Evolutionary conservation across 2,329 filamentous ascomycete species (phyloP), one percentile per base, ranked within the genome.

Genomic region (Albifimbria verrucaria): DNA sequence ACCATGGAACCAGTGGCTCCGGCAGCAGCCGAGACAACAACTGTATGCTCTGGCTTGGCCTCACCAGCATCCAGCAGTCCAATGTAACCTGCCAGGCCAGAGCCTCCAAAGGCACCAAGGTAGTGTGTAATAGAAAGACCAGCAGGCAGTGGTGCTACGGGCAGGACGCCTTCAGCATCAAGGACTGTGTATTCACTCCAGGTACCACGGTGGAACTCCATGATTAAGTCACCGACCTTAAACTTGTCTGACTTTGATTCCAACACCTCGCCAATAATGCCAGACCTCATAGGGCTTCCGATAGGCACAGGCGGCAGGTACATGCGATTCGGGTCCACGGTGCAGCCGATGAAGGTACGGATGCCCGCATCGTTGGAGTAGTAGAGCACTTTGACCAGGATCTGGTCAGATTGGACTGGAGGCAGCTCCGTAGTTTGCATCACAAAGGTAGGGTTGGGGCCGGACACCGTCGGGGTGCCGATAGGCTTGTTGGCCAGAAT

Each of bases 1-100:
- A 62, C 62, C 60, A 66, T 66, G 23, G 62, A 65, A 6, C 64
- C 64, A 17, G 57, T 65, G 3, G 63, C 62, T 2, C 63, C 64
- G 5, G 61, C 64, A 9, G 64, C 64, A 17, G 60, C 62, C 9
- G 62, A 65, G 32, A 64, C 60, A 49, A 65, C 62, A 12, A 65
- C 61, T 2, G 63, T 65, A 39, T 65, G 50, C 39, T 64, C 63
- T 6, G 59, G 59, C 50, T 62, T 65, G 12, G 63, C 63, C 44
- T 63, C 56, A 4, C 59, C 63, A 3, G 56, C 59, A 24, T 54
- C 54, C 53, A 60, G 61, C 52, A 65, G 23, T 3, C 62, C 63
- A 2, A 57, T 57, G 23, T 65, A 65, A 1, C 63, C 63, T 2
- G 63, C 59, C 4, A 65, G 50, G 7, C 63, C 63, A 21, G 63